phyloP scores from a whole-genome alignment of 139 green algal genomes.

The Chlamydomonas sphaeroides region DNA sequence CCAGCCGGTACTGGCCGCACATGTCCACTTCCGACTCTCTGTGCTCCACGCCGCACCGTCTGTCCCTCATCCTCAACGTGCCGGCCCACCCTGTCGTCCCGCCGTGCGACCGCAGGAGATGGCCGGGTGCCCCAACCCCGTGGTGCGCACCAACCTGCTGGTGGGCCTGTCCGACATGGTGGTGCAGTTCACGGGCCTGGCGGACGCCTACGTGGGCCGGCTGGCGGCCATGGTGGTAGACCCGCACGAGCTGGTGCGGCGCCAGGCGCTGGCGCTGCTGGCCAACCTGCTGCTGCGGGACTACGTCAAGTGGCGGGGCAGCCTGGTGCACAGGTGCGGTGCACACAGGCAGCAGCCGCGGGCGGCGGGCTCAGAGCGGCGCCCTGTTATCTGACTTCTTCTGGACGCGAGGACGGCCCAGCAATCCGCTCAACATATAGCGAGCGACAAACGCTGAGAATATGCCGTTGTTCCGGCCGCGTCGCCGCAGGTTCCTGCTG shows the following conservation, averaged over 20 bases:
- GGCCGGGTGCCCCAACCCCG: constrained; percentile 46
- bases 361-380: no score
- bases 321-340: constrained; percentile 78
- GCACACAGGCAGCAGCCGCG: no score
- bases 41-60: no score
- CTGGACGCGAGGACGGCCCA: no score
- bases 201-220: constrained; percentile 76
- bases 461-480: no score
- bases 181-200: constrained; percentile 82
- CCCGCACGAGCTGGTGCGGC: constrained; percentile 79
- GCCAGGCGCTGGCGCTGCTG: constrained; percentile 84
- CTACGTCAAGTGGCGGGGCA: constrained; percentile 91
- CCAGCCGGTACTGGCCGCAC: no score
- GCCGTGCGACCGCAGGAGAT: constrained; percentile 59
- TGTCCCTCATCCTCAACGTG: no score
- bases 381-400: no score
- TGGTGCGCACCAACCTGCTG: constrained; percentile 93
- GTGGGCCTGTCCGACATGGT: constrained; percentile 87
- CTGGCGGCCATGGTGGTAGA: constrained; percentile 83
- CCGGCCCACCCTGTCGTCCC: neutral
- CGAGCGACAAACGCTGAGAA: no score
- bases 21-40: no score
- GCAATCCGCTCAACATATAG: no score
- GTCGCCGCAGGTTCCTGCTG: constrained; percentile 68
- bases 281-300: constrained; percentile 86